phyloP scores from a whole-genome alignment of 805 yeast genomes.

The Lachancea quebecensis region DNA sequence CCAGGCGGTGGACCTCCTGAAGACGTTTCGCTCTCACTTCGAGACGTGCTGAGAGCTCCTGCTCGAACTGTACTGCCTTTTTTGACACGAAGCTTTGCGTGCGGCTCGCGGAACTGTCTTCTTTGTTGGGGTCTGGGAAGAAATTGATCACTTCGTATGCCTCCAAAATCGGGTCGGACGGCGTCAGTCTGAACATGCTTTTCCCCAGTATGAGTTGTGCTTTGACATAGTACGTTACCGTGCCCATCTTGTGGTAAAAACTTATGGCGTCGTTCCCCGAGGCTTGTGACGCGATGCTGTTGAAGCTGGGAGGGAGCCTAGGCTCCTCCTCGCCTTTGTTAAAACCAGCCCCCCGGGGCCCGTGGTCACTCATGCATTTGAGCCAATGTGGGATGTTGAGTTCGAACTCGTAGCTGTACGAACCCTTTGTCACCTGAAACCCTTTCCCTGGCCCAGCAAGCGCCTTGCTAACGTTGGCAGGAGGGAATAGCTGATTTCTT shows the following conservation, averaged over 20 bases:
- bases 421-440: conserved; percentile 26
- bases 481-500: conserved; percentile 24
- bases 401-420: conserved; percentile 22
- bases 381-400: conserved; percentile 25
- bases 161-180: conserved; percentile 21
- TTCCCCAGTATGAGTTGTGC: conserved; percentile 26
- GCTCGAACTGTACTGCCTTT: background rate
- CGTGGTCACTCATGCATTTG: conserved; percentile 22
- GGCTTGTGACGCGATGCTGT: conserved; percentile 20
- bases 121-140: conserved; percentile 17
- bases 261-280: conserved; percentile 22
- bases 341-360: conserved; percentile 16
- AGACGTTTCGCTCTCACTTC: conserved; percentile 21
- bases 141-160: conserved; percentile 20
- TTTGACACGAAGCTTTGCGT: background rate
- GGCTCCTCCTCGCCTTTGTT: conserved; percentile 15
- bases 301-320: conserved; percentile 28
- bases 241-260: conserved; percentile 26
- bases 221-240: conserved; percentile 24
- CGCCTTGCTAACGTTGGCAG: conserved; percentile 30
- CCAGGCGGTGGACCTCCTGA: conserved; percentile 18
- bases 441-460: conserved; percentile 23
- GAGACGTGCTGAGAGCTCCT: conserved; percentile 3
- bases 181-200: conserved; percentile 25
- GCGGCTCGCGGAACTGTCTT: background rate